Conservation (phyloP, 345 rosid species). For the Salix brachista region DNA sequence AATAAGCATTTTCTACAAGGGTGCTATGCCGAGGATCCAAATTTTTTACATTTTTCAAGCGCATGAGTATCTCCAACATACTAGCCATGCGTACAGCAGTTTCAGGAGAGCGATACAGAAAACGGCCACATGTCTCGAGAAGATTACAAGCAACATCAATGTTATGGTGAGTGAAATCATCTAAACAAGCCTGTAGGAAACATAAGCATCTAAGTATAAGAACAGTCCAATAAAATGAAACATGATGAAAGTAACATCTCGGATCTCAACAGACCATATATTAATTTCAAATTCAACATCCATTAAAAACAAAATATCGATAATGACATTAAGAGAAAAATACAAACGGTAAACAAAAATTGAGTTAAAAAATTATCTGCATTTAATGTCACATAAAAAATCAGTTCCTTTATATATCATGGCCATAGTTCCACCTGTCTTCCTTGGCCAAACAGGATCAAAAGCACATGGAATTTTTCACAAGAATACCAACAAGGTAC, state of each 20-base stretch:
- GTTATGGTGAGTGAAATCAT: slow-evolving; percentile 98
- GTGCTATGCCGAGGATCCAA: slow-evolving; percentile 97
- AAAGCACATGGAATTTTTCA: neutral
- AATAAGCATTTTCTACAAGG: slow-evolving; percentile 98
- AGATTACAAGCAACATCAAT: slow-evolving; percentile 99
- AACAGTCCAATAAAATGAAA: neutral
- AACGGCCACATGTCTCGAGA: slow-evolving; percentile 97
- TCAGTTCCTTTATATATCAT: neutral
- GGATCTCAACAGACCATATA: neutral
- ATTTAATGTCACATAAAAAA: neutral
- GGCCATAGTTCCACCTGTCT: neutral
- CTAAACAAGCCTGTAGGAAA: slow-evolving; percentile 77
- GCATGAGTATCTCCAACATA: slow-evolving; percentile 99
- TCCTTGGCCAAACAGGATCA: neutral
- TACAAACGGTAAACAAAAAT: no score
- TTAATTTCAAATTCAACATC: neutral
- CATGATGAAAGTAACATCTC: neutral
- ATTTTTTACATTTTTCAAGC: slow-evolving; percentile 97
- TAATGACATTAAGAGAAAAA: neutral
- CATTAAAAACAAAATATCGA: neutral
- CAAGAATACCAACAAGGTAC: neutral
- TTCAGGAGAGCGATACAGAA: slow-evolving; percentile 95
- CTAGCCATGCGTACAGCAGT: slow-evolving; percentile 89
- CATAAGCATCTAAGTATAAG: neutral
- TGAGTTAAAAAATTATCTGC: neutral